These are phyloP conservation scores for Dalechampia spathulata DNA, from an alignment of 441 rosid species.

Conservation along the genomic window DNA sequence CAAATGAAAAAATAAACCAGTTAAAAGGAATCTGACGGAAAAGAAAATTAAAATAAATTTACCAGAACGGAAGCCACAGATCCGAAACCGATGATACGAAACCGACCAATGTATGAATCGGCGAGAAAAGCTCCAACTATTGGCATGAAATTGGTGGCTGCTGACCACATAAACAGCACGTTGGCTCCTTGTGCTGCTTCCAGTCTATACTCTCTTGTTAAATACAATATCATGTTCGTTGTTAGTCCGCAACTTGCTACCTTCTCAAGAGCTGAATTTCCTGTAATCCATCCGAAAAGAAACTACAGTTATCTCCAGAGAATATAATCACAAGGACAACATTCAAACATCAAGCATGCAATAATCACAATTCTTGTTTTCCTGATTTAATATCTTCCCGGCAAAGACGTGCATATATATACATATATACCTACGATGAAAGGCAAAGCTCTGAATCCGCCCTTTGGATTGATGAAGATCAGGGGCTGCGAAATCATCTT, in stretches of 20 bases:
- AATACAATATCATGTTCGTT: constrained; percentile 57
- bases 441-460: constrained; percentile 11
- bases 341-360: too few relatives aligned
- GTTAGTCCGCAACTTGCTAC: constrained; percentile 44
- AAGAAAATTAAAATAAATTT: not conserved
- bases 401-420: not conserved
- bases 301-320: too few relatives aligned
- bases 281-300: too few relatives aligned
- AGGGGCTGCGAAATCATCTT: too few relatives aligned
- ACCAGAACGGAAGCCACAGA: constrained; percentile 43
- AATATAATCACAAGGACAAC: too few relatives aligned
- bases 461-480: too few relatives aligned
- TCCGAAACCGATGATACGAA: constrained; percentile 43
- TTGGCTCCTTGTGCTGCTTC: constrained; percentile 37
- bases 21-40: too few relatives aligned
- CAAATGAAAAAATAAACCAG: too few relatives aligned
- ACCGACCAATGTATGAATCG: constrained; percentile 61
- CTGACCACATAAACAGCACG: constrained; percentile 46
- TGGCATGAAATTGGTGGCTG: constrained; percentile 49
- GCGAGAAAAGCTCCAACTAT: constrained; percentile 57
- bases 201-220: constrained; percentile 45
- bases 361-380: too few relatives aligned
- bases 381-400: too few relatives aligned
- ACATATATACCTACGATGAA: constrained; percentile 46
- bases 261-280: constrained; percentile 55